These are phyloP conservation scores for Umbilicus rupestris DNA, from an alignment of 164 flowering plant genomes.

Conservation along the genomic window DNA sequence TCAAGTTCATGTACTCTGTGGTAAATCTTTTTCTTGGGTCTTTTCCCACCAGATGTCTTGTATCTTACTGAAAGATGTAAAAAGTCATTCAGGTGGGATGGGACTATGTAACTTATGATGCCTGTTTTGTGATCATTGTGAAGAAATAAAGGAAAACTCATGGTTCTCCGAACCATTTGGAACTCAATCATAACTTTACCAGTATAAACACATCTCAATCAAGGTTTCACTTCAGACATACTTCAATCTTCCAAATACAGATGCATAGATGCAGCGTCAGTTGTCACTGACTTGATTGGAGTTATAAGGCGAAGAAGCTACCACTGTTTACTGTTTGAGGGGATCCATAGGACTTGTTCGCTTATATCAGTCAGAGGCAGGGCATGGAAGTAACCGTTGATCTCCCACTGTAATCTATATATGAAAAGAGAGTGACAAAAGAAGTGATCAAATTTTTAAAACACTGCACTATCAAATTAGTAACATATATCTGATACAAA, in stretches of 20 bases:
- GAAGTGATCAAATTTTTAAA: not conserved
- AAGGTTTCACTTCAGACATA: slow-evolving; percentile 25
- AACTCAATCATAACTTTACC: no score
- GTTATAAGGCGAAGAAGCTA: slow-evolving; percentile 71
- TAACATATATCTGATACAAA: not conserved
- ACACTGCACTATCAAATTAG: not conserved
- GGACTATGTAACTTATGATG: slow-evolving; percentile 2
- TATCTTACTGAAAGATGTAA: slow-evolving; percentile 30
- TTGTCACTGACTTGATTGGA: slow-evolving; percentile 78
- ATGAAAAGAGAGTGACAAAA: not conserved
- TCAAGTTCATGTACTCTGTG: slow-evolving; percentile 71
- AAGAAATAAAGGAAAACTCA: not conserved
- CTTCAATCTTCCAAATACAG: slow-evolving; percentile 75
- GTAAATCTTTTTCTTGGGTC: slow-evolving; percentile 85
- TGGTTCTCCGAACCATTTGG: not conserved
- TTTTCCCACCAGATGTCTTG: slow-evolving; percentile 47
- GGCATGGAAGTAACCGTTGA: slow-evolving; percentile 56
- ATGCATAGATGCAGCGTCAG: slow-evolving; percentile 64
- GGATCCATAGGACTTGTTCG: slow-evolving; percentile 65
- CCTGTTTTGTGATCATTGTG: not conserved
- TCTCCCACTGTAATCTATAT: slow-evolving; percentile 85
- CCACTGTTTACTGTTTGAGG: slow-evolving; percentile 80
- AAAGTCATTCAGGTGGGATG: slow-evolving; percentile 12
- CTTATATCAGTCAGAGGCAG: slow-evolving; percentile 42
- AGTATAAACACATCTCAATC: slow-evolving; percentile 12